These are phyloP conservation scores for Penicillium sp. DNA, from an alignment of 2,329 filamentous ascomycete genomes.

Conservation along the genomic window DNA sequence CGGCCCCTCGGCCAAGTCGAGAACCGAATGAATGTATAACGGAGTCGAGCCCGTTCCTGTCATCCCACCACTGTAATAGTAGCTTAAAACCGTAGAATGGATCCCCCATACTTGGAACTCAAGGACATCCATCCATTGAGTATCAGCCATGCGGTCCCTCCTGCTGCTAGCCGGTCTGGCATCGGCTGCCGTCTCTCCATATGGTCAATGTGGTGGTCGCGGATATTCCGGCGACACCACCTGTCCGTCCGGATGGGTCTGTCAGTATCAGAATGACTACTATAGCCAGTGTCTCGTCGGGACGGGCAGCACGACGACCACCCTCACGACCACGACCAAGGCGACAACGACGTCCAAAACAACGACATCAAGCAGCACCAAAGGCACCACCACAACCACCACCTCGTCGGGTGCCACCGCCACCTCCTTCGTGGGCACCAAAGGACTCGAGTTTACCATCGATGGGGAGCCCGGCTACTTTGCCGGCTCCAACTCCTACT, in stretches of 20 bases:
- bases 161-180: constrained; percentile 24
- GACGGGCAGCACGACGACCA: background rate
- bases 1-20: background rate
- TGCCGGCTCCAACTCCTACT: constrained; percentile 58
- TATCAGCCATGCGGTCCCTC: constrained; percentile 22
- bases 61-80: background rate
- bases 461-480: constrained; percentile 48
- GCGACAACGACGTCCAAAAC: constrained; percentile 6
- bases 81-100: background rate
- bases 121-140: background rate
- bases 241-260: constrained; percentile 18
- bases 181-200: constrained; percentile 25
- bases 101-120: background rate
- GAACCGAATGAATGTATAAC: constrained; percentile 19
- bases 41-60: constrained; percentile 18
- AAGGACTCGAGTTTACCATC: constrained; percentile 42
- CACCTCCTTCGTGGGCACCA: constrained; percentile 26
- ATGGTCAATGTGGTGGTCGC: constrained; percentile 23
- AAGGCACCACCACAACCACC: background rate
- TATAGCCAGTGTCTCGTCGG: constrained; percentile 27
- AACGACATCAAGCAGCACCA: background rate
- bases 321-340: constrained; percentile 11
- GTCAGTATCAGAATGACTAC: constrained; percentile 25
- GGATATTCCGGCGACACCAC: constrained; percentile 19
- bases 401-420: constrained; percentile 7